These are phyloP conservation scores for Cucumis hystrix DNA, from an alignment of 306 rosid genomes.

Conservation along the genomic window DNA sequence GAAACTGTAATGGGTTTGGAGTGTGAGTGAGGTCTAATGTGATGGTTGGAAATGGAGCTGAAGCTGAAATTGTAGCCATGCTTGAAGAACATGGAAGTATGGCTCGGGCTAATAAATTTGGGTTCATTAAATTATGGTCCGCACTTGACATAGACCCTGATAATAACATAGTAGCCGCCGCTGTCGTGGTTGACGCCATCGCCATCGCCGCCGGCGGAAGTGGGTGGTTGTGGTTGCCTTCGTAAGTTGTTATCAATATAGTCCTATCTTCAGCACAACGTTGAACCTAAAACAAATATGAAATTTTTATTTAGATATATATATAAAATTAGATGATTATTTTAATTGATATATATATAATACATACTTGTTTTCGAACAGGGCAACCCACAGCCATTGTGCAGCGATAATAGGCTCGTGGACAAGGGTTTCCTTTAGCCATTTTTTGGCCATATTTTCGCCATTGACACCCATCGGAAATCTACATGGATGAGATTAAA, in stretches of 20 bases:
- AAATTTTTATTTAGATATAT: too few relatives aligned
- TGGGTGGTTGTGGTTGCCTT: slow-evolving; percentile 94
- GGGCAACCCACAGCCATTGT: slow-evolving; percentile 98
- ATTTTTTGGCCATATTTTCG: slow-evolving; percentile 90
- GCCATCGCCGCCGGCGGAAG: slow-evolving; percentile 95
- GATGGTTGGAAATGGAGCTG: slow-evolving; percentile 85
- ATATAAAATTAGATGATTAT: too few relatives aligned
- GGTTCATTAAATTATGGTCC: slow-evolving; percentile 65
- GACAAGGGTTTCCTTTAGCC: slow-evolving; percentile 97
- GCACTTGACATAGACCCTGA: slow-evolving; percentile 89
- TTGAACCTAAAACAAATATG: slow-evolving; percentile 39
- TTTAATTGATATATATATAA: too few relatives aligned
- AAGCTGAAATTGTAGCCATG: slow-evolving; percentile 87
- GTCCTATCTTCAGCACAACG: slow-evolving; percentile 85
- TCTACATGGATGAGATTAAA: slow-evolving; percentile 26
- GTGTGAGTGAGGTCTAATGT: slow-evolving; percentile 78
- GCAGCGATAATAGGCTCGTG: slow-evolving; percentile 88
- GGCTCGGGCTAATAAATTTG: slow-evolving; percentile 69
- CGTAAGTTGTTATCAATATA: slow-evolving; percentile 79
- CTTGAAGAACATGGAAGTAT: slow-evolving; percentile 58
- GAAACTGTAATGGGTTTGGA: slow-evolving; percentile 45
- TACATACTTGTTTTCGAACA: slow-evolving; percentile 88
- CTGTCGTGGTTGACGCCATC: slow-evolving; percentile 84
- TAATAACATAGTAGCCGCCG: slow-evolving; percentile 81
- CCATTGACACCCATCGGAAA: slow-evolving; percentile 98